phyloP scores from a whole-genome alignment of 148 eudicot species.

The Rhododendron mucronatum region DNA sequence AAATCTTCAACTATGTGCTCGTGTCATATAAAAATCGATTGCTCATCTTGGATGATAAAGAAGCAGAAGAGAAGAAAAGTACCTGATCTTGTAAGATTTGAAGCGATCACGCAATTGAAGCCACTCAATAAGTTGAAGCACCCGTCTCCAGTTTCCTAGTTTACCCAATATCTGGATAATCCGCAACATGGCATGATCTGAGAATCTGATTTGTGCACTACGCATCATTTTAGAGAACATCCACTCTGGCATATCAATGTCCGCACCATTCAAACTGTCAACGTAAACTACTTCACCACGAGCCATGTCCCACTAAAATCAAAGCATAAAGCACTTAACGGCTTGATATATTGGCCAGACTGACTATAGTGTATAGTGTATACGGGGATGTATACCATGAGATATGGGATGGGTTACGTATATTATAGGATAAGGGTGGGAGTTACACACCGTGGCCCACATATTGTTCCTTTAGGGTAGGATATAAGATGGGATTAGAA shows the following conservation, averaged over 20 bases:
- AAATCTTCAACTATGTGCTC: not conserved
- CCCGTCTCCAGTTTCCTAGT: constrained; percentile 81
- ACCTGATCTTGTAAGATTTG: constrained; percentile 74
- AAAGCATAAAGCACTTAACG: not conserved
- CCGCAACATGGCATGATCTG: constrained; percentile 80
- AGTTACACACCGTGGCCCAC: not conserved
- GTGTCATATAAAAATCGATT: not conserved
- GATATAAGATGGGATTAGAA: not conserved
- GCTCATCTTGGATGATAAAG: not conserved
- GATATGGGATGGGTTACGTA: not conserved
- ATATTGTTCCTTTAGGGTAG: not conserved
- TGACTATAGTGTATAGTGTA: not conserved
- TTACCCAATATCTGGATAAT: constrained; percentile 88
- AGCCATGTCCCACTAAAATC: not conserved
- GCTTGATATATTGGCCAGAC: not conserved
- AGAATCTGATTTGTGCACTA: constrained; percentile 73
- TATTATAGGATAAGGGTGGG: not conserved
- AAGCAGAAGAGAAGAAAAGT: not conserved
- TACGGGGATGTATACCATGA: not conserved
- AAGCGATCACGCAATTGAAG: constrained; percentile 80
- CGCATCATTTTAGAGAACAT: constrained; percentile 85
- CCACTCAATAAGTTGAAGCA: constrained; percentile 92
- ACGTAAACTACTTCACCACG: constrained; percentile 29
- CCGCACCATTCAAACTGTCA: constrained; percentile 77
- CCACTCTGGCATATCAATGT: constrained; percentile 85